Evolutionary conservation across 352 stramenopile species (phyloP).

Genomic region (Aphanomyces astaci): DNA sequence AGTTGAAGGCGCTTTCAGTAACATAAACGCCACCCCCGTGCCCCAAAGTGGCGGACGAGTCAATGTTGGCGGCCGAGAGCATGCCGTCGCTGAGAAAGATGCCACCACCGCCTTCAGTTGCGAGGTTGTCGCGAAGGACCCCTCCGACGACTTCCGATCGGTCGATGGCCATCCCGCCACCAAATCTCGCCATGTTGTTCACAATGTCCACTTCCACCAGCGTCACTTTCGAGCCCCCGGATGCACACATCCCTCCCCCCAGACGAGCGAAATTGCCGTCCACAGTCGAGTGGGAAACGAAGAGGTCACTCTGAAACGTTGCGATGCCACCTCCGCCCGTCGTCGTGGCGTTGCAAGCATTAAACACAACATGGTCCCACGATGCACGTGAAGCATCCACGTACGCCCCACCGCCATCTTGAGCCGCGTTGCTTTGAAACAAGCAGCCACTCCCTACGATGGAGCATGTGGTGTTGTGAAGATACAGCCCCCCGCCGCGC

Average conservation of each 20-base stretch:
- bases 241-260: neutral
- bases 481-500: neutral
- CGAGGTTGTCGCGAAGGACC: neutral
- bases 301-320: neutral
- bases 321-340: neutral
- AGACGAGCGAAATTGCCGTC: neutral
- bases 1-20: constrained; percentile 18
- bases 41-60: neutral
- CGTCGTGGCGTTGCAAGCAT: neutral
- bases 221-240: neutral
- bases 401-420: neutral
- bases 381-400: neutral
- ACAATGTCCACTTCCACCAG: neutral
- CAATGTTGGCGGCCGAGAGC: neutral
- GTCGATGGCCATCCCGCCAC: neutral
- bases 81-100: neutral
- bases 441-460: too few relatives aligned
- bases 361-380: neutral
- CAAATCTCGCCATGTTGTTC: neutral
- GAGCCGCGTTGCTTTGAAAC: neutral
- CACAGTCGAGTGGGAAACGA: neutral
- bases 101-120: neutral
- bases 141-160: neutral
- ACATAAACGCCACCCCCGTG: constrained; percentile 29
- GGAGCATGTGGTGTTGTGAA: neutral